Base-by-base conservation (phyloP, 2,329 filamentous ascomycete species). In the Cucurbitaria berberidis region DNA sequence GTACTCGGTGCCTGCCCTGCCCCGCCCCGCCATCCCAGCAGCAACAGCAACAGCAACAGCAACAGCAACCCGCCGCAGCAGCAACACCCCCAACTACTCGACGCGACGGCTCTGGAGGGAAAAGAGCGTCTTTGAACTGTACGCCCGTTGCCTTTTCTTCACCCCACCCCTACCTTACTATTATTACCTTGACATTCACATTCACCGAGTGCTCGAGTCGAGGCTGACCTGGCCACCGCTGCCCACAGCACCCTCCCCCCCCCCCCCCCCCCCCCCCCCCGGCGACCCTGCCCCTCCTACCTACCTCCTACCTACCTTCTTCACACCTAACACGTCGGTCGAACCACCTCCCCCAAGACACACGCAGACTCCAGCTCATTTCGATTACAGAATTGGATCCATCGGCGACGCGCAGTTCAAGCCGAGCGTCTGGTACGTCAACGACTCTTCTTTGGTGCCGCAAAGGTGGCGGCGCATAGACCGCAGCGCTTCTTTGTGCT, bases 361-460 rank as follows among this genome's bases (percentile, higher is more conserved):
- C 41, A 44, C 2, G 22, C 41, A 16, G 36, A 22, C n/a, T 26
- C 36, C 38, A 35, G 32, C 19, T 16, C 32, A 19, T 10, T 19
- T 40, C 32, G 21, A 40, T 26, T 32, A 11, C 7, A 18, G 42
- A 15, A 18, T 43, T 18, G 41, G 21, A 32, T 13, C 36, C 13
- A 16, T 18, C 21, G 7, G 26, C 24, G 48, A 45, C 26, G 18
- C 15, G 26, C 47, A 22, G 27, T 34, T 39, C 21, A 34, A 8
- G 26, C 38, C 50, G 43, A 39, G 38, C 45, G 32, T 51, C 48
- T 48, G 59, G 53, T 61, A 61, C 39, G 59, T 57, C 44, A 42
- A 34, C 19, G 9, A 29, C 36, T 32, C 19, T 29, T 41, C 10
- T 40, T 30, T 26, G 29, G 39, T 10, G 27, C 18, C 13, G 9